Percentiles rank a stretch among this genome's conserved stretches.
These are phyloP conservation scores for Kokia cookei DNA, from an alignment of 441 rosid genomes.

Conservation along the genomic window DNA sequence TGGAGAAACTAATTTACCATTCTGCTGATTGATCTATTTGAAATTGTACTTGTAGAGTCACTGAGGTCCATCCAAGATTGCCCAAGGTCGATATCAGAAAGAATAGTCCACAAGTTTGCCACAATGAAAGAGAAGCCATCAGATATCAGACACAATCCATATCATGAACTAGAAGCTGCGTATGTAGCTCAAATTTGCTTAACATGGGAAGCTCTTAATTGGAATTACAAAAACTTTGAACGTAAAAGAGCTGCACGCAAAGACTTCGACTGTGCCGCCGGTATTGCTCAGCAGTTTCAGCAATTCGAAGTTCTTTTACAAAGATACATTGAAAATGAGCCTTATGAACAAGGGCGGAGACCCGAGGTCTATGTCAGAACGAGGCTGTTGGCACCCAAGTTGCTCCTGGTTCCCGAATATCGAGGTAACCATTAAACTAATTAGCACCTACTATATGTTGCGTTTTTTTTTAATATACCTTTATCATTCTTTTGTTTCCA, in stretches of 20 bases:
- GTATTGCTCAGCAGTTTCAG: conserved; percentile 79
- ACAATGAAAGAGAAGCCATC: conserved; percentile 40
- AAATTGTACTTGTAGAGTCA: conserved; percentile 41
- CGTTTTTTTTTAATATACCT: background rate
- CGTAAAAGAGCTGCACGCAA: conserved; percentile 42
- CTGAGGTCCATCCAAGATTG: conserved; percentile 60
- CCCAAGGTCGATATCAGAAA: conserved; percentile 86
- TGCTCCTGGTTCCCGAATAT: conserved; percentile 92
- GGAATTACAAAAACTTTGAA: conserved; percentile 82
- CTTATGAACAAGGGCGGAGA: conserved; percentile 85
- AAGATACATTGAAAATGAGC: conserved; percentile 87
- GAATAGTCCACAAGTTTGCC: conserved; percentile 65
- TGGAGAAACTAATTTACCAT: too few species aligned
- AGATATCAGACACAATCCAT: conserved; percentile 56
- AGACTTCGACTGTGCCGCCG: conserved; percentile 71
- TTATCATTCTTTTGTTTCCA: background rate
- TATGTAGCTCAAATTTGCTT: conserved; percentile 89
- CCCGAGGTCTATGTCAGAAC: conserved; percentile 85
- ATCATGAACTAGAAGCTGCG: conserved; percentile 74
- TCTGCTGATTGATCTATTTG: background rate
- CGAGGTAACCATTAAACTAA: conserved; percentile 39
- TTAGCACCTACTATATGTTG: background rate
- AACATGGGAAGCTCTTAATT: conserved; percentile 94
- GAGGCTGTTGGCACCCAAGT: conserved; percentile 84
- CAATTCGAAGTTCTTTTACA: conserved; percentile 89